These are phyloP conservation scores for Saccharomycopsis phalli DNA, from an alignment of 1,139 yeast species.

Conservation along the genomic window DNA sequence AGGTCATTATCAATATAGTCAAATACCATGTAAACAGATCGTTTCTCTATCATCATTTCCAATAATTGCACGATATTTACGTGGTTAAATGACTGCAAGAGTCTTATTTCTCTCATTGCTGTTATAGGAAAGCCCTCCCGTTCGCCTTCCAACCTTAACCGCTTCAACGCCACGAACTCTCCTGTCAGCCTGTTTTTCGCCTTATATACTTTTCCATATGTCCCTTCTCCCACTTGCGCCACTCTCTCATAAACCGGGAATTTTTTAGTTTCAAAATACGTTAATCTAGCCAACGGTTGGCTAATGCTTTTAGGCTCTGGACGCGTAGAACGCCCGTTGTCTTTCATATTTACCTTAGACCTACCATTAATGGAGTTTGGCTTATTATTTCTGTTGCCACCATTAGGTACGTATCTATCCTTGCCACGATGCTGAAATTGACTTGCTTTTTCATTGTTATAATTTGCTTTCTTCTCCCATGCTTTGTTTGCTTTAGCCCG, in stretches of 20 bases:
- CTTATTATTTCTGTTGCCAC: constrained; percentile 1
- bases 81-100: constrained; percentile 82
- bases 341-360: background rate
- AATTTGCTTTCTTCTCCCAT: background rate
- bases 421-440: background rate
- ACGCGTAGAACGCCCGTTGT: background rate
- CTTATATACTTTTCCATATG: constrained; percentile 75
- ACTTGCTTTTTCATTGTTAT: background rate
- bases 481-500: background rate
- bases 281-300: constrained; percentile 3
- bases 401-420: background rate
- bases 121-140: constrained; percentile 95
- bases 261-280: constrained; percentile 12
- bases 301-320: background rate
- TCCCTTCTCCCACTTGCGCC: constrained; percentile 71
- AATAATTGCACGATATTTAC: constrained; percentile 68
- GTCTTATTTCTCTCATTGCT: constrained; percentile 82
- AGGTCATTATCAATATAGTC: constrained; percentile 92
- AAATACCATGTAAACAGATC: constrained; percentile 79
- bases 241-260: constrained; percentile 29
- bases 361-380: background rate
- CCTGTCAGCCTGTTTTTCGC: constrained; percentile 63
- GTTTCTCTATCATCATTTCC: constrained; percentile 84
- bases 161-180: constrained; percentile 73
- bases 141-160: constrained; percentile 75